These are phyloP conservation scores for Teunomyces lycoperdinae DNA, from an alignment of 805 yeast genomes.

Conservation along the genomic window DNA sequence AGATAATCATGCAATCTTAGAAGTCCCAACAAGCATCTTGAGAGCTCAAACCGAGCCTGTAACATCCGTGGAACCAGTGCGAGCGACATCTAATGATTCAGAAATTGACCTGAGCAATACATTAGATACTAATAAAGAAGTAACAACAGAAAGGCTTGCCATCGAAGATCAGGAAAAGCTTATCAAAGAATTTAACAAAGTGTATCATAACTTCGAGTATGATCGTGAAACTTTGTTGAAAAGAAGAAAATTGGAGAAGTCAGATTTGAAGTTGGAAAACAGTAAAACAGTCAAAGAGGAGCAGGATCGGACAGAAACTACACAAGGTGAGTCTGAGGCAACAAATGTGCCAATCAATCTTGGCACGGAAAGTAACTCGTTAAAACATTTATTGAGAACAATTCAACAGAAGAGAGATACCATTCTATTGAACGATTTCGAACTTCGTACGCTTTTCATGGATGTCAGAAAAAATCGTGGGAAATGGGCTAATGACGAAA, in stretches of 20 bases:
- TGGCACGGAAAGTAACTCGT: constrained; percentile 38
- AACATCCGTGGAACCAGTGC: not conserved
- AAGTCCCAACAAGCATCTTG: constrained; percentile 32
- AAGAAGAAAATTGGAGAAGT: constrained; percentile 73
- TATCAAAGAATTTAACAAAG: constrained; percentile 64
- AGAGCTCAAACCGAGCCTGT: not conserved
- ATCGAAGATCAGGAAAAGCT: constrained; percentile 42
- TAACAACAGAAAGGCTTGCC: constrained; percentile 7
- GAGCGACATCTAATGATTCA: constrained; percentile 2
- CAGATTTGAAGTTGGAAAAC: constrained; percentile 65
- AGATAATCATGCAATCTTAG: constrained; percentile 29
- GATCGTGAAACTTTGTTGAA: constrained; percentile 74
- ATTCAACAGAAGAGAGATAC: constrained; percentile 81
- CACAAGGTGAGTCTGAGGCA: constrained; percentile 19
- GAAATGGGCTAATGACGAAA: constrained; percentile 95
- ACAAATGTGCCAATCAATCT: constrained; percentile 30
- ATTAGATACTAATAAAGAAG: constrained; percentile 1
- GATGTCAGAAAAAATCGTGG: constrained; percentile 95
- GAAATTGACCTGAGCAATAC: not conserved
- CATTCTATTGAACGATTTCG: constrained; percentile 72
- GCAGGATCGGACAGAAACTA: constrained; percentile 16
- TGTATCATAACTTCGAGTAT: constrained; percentile 73
- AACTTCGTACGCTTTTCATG: constrained; percentile 77
- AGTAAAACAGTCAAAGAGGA: constrained; percentile 13
- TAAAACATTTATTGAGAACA: constrained; percentile 74